These are phyloP conservation scores for Wickerhamiella lipophila DNA, from an alignment of 805 yeast genomes.

Conservation along the genomic window DNA sequence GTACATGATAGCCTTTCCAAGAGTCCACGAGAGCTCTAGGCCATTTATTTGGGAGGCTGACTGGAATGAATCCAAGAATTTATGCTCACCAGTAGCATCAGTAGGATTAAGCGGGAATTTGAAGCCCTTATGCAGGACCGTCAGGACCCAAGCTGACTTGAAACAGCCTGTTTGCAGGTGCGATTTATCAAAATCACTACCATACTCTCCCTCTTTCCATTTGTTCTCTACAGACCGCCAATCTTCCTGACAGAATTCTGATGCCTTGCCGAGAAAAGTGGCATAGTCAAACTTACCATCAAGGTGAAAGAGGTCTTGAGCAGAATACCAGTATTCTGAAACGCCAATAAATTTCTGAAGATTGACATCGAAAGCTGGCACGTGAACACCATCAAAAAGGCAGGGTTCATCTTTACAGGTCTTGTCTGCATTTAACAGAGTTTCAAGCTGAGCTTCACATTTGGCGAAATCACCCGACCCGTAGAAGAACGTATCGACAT, in stretches of 20 bases:
- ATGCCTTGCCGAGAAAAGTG: constrained; percentile 51
- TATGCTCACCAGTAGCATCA: constrained; percentile 25
- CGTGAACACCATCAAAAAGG: constrained; percentile 88
- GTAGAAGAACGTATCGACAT: constrained; percentile 30
- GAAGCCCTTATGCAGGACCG: constrained; percentile 83
- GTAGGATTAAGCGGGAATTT: constrained; percentile 46
- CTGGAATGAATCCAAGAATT: constrained; percentile 50
- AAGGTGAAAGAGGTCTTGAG: constrained; percentile 76
- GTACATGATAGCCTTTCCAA: constrained; percentile 73
- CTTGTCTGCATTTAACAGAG: constrained; percentile 59
- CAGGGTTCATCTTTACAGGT: constrained; percentile 87
- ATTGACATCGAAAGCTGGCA: constrained; percentile 70
- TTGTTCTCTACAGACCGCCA: constrained; percentile 48
- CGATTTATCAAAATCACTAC: constrained; percentile 40
- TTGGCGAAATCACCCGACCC: constrained; percentile 73
- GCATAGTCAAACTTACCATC: constrained; percentile 80
- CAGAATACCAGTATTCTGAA: constrained; percentile 95
- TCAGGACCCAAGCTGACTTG: constrained; percentile 89
- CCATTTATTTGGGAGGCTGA: constrained; percentile 73
- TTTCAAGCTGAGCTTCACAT: constrained; percentile 62
- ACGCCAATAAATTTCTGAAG: constrained; percentile 81
- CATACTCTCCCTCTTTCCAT: constrained; percentile 41
- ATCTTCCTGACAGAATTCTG: constrained; percentile 58
- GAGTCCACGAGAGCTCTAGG: constrained; percentile 85
- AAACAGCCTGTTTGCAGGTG: constrained; percentile 70